A percentile compares a stretch with the other conserved stretches of the same genome.
phyloP scores from a whole-genome alignment of 179 eudicot species.

The Corrigiola litoralis region DNA sequence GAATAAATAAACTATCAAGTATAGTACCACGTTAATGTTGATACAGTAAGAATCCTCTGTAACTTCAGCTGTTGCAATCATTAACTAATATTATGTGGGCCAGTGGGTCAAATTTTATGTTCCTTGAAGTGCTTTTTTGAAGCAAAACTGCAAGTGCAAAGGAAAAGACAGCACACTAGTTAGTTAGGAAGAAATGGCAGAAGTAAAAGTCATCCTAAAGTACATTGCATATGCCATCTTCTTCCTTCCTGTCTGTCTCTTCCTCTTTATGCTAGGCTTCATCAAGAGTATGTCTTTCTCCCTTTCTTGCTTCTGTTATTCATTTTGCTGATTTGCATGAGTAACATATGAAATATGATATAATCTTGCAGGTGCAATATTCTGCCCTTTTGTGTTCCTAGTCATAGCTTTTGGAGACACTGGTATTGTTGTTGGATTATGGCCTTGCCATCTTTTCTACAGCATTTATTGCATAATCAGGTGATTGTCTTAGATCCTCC shows the following conservation, averaged over 20 bases:
- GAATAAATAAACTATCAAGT: no score
- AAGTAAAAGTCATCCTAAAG: slow-evolving; percentile 21
- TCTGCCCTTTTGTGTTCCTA: slow-evolving; percentile 29
- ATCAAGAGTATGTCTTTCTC: slow-evolving; percentile 21
- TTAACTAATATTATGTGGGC: not conserved
- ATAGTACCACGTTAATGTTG: no score
- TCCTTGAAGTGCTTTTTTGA: no score
- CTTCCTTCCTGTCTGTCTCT: slow-evolving; percentile 25
- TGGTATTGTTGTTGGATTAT: slow-evolving; percentile 29
- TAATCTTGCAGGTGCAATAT: slow-evolving; percentile 29
- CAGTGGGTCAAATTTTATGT: no score
- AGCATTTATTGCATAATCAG: slow-evolving; percentile 31
- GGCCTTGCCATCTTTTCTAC: slow-evolving; percentile 37
- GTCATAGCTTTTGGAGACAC: slow-evolving; percentile 31
- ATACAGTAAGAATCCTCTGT: not conserved
- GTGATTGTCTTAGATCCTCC: not conserved
- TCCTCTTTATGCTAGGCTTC: slow-evolving; percentile 23
- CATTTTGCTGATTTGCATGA: not conserved
- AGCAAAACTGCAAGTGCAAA: slow-evolving; percentile 11
- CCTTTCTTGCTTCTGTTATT: not conserved
- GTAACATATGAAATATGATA: not conserved
- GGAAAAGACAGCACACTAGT: no score
- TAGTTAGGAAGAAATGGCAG: slow-evolving; percentile 26
- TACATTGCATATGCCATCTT: slow-evolving; percentile 25
- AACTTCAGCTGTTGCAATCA: not conserved